Evolutionary conservation across 2,329 filamentous ascomycete genomes (phyloP).

Genomic region (Clarireedia paspali): DNA sequence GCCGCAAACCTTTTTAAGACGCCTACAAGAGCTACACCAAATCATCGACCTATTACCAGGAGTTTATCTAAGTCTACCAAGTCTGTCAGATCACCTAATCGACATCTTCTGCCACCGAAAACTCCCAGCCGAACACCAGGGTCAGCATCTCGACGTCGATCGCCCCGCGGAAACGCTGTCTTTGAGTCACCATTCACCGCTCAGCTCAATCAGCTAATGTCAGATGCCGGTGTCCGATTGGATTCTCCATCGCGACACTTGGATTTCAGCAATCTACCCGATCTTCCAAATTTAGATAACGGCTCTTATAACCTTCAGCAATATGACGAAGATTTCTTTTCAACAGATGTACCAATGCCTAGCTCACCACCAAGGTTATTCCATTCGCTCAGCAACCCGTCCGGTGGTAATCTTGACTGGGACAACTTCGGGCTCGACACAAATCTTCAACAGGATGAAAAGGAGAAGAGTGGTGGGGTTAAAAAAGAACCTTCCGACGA

Average conservation of each 20-base stretch:
- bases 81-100: slow-evolving; percentile 25
- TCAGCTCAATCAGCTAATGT: slow-evolving; percentile 27
- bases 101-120: slow-evolving; percentile 17
- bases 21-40: slow-evolving; percentile 28
- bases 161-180: slow-evolving; percentile 18
- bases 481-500: slow-evolving; percentile 18
- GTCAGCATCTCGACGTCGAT: slow-evolving; percentile 20
- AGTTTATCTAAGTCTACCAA: slow-evolving; percentile 25
- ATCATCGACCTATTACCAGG: slow-evolving; percentile 27
- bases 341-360: slow-evolving; percentile 37
- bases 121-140: slow-evolving; percentile 25
- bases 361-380: slow-evolving; percentile 36
- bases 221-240: slow-evolving; percentile 23
- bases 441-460: background rate
- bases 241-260: slow-evolving; percentile 24
- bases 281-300: slow-evolving; percentile 18
- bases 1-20: slow-evolving; percentile 28
- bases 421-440: slow-evolving; percentile 1
- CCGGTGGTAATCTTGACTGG: slow-evolving; percentile 1
- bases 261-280: slow-evolving; percentile 31
- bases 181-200: slow-evolving; percentile 32
- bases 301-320: slow-evolving; percentile 12
- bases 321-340: slow-evolving; percentile 34
- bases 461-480: slow-evolving; percentile 8
- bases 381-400: slow-evolving; percentile 14